Evolutionary conservation across 2,329 filamentous ascomycete genomes (phyloP), one percentile per base, ranked within the genome.

Genomic region (Fusarium globosum): DNA sequence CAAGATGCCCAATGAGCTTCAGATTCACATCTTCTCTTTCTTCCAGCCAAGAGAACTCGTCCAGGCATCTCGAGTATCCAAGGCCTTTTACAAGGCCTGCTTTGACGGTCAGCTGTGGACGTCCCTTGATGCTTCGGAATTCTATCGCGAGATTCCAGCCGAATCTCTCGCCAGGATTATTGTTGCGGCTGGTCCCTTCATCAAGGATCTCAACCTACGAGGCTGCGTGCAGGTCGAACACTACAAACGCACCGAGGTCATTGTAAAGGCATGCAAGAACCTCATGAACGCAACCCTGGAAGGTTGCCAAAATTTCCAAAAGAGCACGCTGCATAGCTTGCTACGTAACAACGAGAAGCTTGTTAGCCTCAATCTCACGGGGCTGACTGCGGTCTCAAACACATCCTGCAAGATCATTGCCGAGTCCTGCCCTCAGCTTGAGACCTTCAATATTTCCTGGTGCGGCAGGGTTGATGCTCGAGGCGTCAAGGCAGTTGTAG

Each of bases 91-190:
- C 81, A 87, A 88, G 53, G 91, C 94, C 82, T 98, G 96, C 83
- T 97, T 96, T 77, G 96, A 99, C 81, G 96, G 96, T 4, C 96
- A 99, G 83, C 84, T 98, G 21, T 99, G 96, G 96, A 91, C 91
- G 7, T 90, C 88, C 46, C 88, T 98, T 55, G 95, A 98, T 80
- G 91, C 94, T 4, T 92, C 94, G 13, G 91, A 93, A 56, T 98
- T 96, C 82, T 98, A 98, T 80, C 89, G 89, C 72, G 90, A 95
- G 59, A 98, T 98, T 73, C 92, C 96, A 1, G 93, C 93, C 28
- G 91, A 94, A 72, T 93, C 94, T 2, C 84, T 99, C 53, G 90
- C 95, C 63, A 94, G 93, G 78, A 95, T 98, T 70, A 95, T 98
- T 78, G 90, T 91, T 2, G 88, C 91, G 7, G 94, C 95, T 3